Conservation (phyloP, 75 land plant species). For the Selaginella moellendorffii region DNA sequence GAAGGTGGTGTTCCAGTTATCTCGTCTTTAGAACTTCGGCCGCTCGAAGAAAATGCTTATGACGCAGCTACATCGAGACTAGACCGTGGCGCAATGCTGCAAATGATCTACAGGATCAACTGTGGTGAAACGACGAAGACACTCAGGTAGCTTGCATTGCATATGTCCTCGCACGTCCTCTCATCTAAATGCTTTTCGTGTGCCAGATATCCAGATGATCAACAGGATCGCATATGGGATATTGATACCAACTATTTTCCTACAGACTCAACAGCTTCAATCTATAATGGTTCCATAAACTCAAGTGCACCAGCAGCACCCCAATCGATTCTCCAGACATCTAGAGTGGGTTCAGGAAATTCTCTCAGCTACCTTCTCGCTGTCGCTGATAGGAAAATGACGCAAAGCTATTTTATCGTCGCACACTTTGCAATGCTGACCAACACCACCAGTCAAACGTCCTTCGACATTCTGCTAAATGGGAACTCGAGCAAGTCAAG, state of each 20-base stretch:
- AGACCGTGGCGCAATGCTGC: constrained; percentile 22
- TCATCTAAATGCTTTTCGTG: constrained; percentile 3
- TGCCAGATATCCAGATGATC: constrained; percentile 50
- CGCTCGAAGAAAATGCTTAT: constrained; percentile 42
- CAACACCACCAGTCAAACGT: constrained; percentile 19
- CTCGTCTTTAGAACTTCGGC: constrained; percentile 51
- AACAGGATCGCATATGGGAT: constrained; percentile 60
- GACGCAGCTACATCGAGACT: constrained; percentile 4
- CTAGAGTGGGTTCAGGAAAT: constrained; percentile 33
- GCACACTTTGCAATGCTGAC: constrained; percentile 48
- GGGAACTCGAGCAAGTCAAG: constrained; percentile 21
- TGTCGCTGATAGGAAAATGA: constrained; percentile 11
- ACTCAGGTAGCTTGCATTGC: background rate
- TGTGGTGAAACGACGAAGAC: constrained; percentile 28
- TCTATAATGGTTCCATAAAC: constrained; percentile 15
- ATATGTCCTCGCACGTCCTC: background rate
- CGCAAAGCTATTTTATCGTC: constrained; percentile 34
- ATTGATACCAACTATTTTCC: constrained; percentile 37
- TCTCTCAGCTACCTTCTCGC: constrained; percentile 30
- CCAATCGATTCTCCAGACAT: constrained; percentile 36
- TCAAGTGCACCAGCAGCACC: constrained; percentile 40
- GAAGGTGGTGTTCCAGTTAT: constrained; percentile 40
- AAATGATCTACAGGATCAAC: constrained; percentile 38
- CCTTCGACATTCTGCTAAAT: constrained; percentile 32
- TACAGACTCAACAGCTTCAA: constrained; percentile 19